Percentiles rank a stretch among this genome's conserved stretches.
phyloP scores from a whole-genome alignment of 805 yeast genomes.

The Candida ficus region DNA sequence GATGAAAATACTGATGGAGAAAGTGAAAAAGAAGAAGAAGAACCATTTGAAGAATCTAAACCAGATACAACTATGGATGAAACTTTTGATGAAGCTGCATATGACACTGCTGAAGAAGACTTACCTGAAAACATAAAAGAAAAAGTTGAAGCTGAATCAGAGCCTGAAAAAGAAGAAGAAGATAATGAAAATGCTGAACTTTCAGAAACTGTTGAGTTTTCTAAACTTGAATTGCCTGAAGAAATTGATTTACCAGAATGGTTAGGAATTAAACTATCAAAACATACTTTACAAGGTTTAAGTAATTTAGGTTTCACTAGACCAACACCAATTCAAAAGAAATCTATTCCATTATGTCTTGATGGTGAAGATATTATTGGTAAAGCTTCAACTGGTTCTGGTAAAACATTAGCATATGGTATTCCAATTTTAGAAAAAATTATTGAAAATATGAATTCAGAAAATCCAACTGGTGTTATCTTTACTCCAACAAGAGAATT shows the following conservation, averaged over 20 bases:
- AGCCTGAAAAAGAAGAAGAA: slow-evolving; percentile 1
- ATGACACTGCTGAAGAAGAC: slow-evolving; percentile 2
- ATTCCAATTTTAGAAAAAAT: slow-evolving; percentile 80
- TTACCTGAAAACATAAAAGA: slow-evolving; percentile 8
- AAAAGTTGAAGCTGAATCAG: not conserved
- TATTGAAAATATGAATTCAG: slow-evolving; percentile 23
- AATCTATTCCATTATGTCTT: slow-evolving; percentile 68
- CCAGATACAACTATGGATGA: slow-evolving; percentile 13
- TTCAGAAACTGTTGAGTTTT: slow-evolving; percentile 23
- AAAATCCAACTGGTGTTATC: slow-evolving; percentile 66
- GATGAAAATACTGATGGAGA: slow-evolving; percentile 20
- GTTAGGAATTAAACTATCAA: slow-evolving; percentile 44
- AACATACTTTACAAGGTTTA: slow-evolving; percentile 59
- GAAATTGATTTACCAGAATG: slow-evolving; percentile 54
- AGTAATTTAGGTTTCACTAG: slow-evolving; percentile 47
- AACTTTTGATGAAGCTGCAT: not conserved
- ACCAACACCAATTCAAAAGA: slow-evolving; percentile 84
- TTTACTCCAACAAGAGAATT: slow-evolving; percentile 96
- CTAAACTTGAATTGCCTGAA: slow-evolving; percentile 29
- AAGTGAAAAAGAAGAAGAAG: slow-evolving; percentile 7
- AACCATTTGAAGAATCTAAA: slow-evolving; percentile 19
- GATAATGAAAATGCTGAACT: slow-evolving; percentile 13
- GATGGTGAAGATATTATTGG: slow-evolving; percentile 83
- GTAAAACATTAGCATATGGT: slow-evolving; percentile 95
- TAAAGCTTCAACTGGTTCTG: slow-evolving; percentile 96